Evolutionary conservation across 2,329 filamentous ascomycete genomes (phyloP), one percentile per base, ranked within the genome.

Genomic region (Fusarium pseudograminearum): DNA sequence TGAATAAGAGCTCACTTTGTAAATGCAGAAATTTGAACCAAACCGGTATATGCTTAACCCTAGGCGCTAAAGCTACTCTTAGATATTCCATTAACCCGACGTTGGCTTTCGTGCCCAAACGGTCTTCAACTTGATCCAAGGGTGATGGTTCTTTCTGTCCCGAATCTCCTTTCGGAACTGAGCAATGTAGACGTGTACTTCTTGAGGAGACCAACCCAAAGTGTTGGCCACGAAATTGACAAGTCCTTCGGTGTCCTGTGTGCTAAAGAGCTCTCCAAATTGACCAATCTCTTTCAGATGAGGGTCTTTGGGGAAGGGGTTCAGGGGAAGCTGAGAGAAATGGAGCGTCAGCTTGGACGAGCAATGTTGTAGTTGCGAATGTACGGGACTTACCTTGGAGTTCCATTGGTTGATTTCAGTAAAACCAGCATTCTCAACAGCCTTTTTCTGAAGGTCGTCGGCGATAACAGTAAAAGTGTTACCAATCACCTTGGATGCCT

Each of bases 201-300:
- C 30, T 12, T 71, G 65, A 1, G 30, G 40, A 0, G 54, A 38
- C 69, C 69, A 72, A 5, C 69, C 69, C 5, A 71, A 38, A 1
- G 67, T 69, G 3, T 58, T 72, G 14, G 69, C 61, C 12, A 71
- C 65, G 24, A 71, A 70, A 2, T 63, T 41, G 4, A 71, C 54
- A 9, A 71, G 36, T 1, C 69, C 69, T 11, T 71, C 69, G 2
- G 69, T 71, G 14, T 72, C 69, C 16, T 69, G 69, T 3, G 66
- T 71, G 18, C 50, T 55, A 4, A 71, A 71, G 1, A 70, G 47
- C 15, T 71, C 65, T 30, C 69, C 62, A 24, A 72, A 67, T 2
- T 70, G 66, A 4, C 69, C 69, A 12, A 71, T 69, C 7, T 71
- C 57, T 4, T 71, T 72, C 11, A 71, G 44, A 14, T 59, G 65